Base-by-base conservation (phyloP, 1,284 basidiomycete genomes). In the Bondarzewia mesenterica region DNA sequence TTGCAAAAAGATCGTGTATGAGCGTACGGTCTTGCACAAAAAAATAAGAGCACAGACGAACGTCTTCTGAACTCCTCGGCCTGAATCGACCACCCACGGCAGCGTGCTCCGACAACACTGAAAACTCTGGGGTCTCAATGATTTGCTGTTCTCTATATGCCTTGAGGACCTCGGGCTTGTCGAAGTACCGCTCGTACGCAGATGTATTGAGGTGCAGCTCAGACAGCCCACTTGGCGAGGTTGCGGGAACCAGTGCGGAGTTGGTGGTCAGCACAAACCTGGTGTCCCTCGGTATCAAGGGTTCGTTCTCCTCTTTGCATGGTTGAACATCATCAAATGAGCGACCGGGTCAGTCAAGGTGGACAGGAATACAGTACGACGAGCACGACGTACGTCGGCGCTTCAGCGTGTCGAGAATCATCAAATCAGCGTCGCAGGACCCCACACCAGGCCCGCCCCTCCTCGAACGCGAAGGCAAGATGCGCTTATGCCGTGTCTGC, bases 351-450 rank as follows among this genome's bases (percentile, higher is more conserved):
- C 15, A 50, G 50, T 27, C 12, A 20, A 16, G 44, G 20, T 36
- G n/a, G 39, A 25, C 29, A 35, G 29, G 16, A 49, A 29, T 26
- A 27, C 7, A n/a, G n/a, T 14, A 5, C 22, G 42, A 26, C 10
- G 12, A n/a, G 47, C 52, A 39, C 46, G 46, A 79, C 88, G 63
- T 65, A 93, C 90, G 74, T 72, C 76, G 80, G 59, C 87, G 78
- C 63, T 80, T 80, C 58, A 88, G 75, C 58, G 83, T 85, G 58
- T 93, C 89, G 53, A 92, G 66, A 61, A 94, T 86, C 80, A 90
- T 84, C 52, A 82, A 62, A 69, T 94, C 91, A 23, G 85, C 68
- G 54, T 91, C 87, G 61, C 80, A 81, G 52, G 64, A 80, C 49
- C 87, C 85, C 44, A 87, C 77, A 32, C 82, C 84, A 35, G 85